These are phyloP conservation scores for Kluyveromyces marxianus DNA, from an alignment of 1,139 yeast species.

Conservation along the genomic window DNA sequence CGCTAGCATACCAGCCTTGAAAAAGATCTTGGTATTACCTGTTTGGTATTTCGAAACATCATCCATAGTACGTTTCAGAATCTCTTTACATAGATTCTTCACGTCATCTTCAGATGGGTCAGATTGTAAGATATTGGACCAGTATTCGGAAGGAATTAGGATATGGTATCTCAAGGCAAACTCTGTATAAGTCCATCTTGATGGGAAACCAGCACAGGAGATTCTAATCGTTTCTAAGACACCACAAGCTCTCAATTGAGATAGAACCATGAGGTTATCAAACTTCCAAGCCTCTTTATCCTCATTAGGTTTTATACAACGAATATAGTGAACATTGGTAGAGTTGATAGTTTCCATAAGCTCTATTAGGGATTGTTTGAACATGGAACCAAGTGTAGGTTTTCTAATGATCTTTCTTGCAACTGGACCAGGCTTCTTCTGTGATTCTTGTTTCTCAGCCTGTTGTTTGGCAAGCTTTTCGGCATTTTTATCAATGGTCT, in stretches of 20 bases:
- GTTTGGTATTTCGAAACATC: slow-evolving; percentile 69
- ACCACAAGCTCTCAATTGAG: slow-evolving; percentile 97
- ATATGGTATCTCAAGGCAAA: slow-evolving; percentile 87
- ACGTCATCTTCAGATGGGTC: slow-evolving; percentile 51
- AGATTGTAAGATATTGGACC: slow-evolving; percentile 56
- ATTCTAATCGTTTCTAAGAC: slow-evolving; percentile 93
- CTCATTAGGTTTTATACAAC: slow-evolving; percentile 96
- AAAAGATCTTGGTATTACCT: slow-evolving; percentile 85
- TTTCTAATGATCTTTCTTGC: slow-evolving; percentile 52
- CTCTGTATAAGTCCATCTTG: slow-evolving; percentile 92
- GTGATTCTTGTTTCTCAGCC: slow-evolving; percentile 32
- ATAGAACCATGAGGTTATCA: slow-evolving; percentile 89
- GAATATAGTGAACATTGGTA: slow-evolving; percentile 91
- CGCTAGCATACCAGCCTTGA: slow-evolving; percentile 95
- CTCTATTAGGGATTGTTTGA: slow-evolving; percentile 86
- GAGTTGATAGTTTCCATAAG: slow-evolving; percentile 89
- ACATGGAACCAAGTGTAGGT: slow-evolving; percentile 92
- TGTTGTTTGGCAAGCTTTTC: slow-evolving; percentile 46
- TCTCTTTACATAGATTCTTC: slow-evolving; percentile 56
- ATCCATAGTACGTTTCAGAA: slow-evolving; percentile 56
- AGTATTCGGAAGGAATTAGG: slow-evolving; percentile 61
- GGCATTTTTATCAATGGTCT: slow-evolving; percentile 54
- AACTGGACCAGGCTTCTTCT: slow-evolving; percentile 31
- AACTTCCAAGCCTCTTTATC: slow-evolving; percentile 93
- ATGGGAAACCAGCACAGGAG: slow-evolving; percentile 97